Base-by-base conservation (phyloP, 2,329 filamentous ascomycete genomes). In the Massarina eburnea region DNA sequence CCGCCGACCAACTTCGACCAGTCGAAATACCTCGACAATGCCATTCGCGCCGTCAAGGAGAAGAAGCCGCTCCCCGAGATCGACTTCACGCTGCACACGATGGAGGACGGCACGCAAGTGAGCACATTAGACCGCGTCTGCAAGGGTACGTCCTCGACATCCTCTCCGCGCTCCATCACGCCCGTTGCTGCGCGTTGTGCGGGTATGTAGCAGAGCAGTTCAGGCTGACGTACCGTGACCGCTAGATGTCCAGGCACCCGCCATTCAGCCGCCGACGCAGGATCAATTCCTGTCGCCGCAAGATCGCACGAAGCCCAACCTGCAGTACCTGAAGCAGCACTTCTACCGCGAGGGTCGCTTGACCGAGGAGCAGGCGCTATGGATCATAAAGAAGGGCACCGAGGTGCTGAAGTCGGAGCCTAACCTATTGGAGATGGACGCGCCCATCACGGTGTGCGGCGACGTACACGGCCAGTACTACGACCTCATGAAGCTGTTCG, bases 391-490 rank as follows among this genome's bases (percentile, higher is more conserved):
- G 62, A 85, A 86, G 61, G 94, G 92, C 52, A 91, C 90, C 45
- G 88, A 96, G 71, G 76, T 99, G 40, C 80, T 99, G 63, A 87
- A 86, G 66, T 80, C 86, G 52, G 94, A 99, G 76, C 92, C 94
- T 55, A 99, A 97, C 72, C 79, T 99, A 55, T 80, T 99, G 58
- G 94, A 99, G 79, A 99, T 99, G 94, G 94, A 99, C 72, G 94
- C 94, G 32, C 94, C 94, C 51, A 99, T 99, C 68, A 99, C 94
- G 8, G 94, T 99, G 40, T 99, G 94, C 66, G 94, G 94, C 68
- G 94, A 99, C 67, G 91, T 99, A 43, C 94, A 99, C 73, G 94
- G 94, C 58, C 94, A 99, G 76, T 99, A 97, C 77, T 99, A 96
- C 72, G 94, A 99, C 72, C 76, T 99, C 68, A 99, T 99, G 94